Percentiles rank a stretch among this genome's conserved stretches.
Conservation (phyloP, 176 grass and related monocot genomes). For the Oryza meridionalis region DNA sequence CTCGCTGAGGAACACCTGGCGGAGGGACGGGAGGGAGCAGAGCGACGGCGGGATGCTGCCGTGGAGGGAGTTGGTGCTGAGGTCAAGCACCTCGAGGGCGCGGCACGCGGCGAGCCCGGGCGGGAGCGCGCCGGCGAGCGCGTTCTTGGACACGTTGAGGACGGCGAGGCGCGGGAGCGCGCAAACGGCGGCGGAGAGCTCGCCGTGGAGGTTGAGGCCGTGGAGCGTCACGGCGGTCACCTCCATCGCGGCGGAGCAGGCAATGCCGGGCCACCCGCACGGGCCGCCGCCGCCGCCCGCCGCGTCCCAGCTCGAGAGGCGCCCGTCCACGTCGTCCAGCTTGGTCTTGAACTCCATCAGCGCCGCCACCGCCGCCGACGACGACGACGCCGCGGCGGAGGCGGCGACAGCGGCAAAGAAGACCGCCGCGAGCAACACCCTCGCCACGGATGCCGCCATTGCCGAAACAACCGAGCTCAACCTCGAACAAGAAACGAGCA, state of each 20-base stretch:
- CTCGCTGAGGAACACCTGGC: slow-evolving; percentile 88
- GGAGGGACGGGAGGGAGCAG: slow-evolving; percentile 53
- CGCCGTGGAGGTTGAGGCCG: slow-evolving; percentile 65
- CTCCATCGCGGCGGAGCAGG: slow-evolving; percentile 49
- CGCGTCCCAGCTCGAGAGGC: slow-evolving; percentile 60
- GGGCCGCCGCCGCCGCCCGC: slow-evolving; percentile 36
- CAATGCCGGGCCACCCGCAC: slow-evolving; percentile 84
- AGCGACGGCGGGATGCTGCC: slow-evolving; percentile 58
- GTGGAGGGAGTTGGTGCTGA: slow-evolving; percentile 81
- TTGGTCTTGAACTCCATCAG: slow-evolving; percentile 65
- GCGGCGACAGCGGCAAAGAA: not conserved
- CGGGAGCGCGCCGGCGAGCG: slow-evolving; percentile 61
- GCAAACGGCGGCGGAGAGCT: slow-evolving; percentile 65
- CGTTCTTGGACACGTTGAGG: slow-evolving; percentile 85
- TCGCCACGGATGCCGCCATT: slow-evolving; percentile 35
- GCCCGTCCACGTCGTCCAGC: slow-evolving; percentile 61
- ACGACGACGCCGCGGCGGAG: not conserved
- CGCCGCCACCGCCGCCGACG: slow-evolving; percentile 17
- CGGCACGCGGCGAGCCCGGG: slow-evolving; percentile 52
- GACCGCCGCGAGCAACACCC: slow-evolving; percentile 21
- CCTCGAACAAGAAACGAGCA: not conserved
- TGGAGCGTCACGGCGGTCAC: slow-evolving; percentile 66
- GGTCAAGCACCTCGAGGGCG: slow-evolving; percentile 76
- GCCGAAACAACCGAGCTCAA: slow-evolving; percentile 19
- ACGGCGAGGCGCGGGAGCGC: slow-evolving; percentile 55